Evolutionary conservation across 164 flowering plant genomes (phyloP).

Genomic region (Paratinospora sagittata): DNA sequence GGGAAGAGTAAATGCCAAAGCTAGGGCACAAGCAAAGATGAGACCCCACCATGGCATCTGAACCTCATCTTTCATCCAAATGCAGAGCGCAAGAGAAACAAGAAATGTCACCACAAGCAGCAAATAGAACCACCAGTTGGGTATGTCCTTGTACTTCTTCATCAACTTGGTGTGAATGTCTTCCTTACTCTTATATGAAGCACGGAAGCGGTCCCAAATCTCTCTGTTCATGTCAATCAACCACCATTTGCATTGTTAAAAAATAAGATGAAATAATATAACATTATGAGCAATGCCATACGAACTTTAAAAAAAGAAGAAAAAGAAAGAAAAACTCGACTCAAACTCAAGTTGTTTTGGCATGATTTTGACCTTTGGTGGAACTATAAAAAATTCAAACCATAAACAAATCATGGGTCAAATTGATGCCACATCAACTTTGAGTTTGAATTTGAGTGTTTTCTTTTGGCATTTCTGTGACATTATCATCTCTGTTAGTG

Average conservation of each 20-base stretch:
- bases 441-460: too few species aligned
- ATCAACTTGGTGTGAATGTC: slow-evolving; percentile 78
- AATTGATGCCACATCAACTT: too few species aligned
- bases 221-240: slow-evolving; percentile 44
- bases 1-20: slow-evolving; percentile 66
- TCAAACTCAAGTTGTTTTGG: too few species aligned
- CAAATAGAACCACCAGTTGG: slow-evolving; percentile 64
- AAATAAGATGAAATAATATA: not conserved
- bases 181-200: slow-evolving; percentile 32
- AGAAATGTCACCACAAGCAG: slow-evolving; percentile 34
- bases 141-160: slow-evolving; percentile 60
- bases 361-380: too few species aligned
- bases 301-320: too few species aligned
- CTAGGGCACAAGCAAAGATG: slow-evolving; percentile 48
- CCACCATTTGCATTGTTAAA: not conserved
- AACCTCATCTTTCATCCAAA: slow-evolving; percentile 48
- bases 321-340: too few species aligned
- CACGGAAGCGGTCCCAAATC: slow-evolving; percentile 28
- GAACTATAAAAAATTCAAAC: too few species aligned
- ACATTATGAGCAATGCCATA: too few species aligned
- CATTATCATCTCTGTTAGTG: too few species aligned
- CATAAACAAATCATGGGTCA: too few species aligned
- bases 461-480: too few species aligned
- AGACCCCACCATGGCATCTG: slow-evolving; percentile 96
- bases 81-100: slow-evolving; percentile 53